A percentile compares a stretch with the other conserved stretches of the same genome.
phyloP scores from a whole-genome alignment of 2,329 filamentous ascomycete species.

The Pseudogymnoascus sp. region DNA sequence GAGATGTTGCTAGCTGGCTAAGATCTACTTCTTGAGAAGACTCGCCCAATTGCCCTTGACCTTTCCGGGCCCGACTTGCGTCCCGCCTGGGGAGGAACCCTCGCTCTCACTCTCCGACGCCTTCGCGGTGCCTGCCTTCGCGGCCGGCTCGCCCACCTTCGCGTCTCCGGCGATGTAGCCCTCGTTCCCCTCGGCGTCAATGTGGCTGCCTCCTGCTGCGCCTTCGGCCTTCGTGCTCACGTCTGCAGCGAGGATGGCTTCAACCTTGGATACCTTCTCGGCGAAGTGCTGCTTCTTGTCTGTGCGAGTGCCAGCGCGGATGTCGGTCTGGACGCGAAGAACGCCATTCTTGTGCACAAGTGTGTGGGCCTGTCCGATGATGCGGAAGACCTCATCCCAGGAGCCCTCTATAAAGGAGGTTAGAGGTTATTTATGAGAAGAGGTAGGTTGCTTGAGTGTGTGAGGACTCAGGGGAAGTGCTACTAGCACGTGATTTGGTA shows the following conservation, averaged over 20 bases:
- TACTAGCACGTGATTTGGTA: background rate
- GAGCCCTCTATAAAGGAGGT: slow-evolving; percentile 61
- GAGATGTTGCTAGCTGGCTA: background rate
- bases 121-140: background rate
- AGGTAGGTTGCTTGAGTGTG: background rate
- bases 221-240: slow-evolving; percentile 8
- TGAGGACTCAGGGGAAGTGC: background rate
- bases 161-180: background rate
- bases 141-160: background rate
- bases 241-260: slow-evolving; percentile 26
- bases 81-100: background rate
- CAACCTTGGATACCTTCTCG: slow-evolving; percentile 28
- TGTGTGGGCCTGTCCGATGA: slow-evolving; percentile 80
- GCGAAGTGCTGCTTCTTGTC: slow-evolving; percentile 28
- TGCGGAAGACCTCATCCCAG: slow-evolving; percentile 80
- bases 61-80: slow-evolving; percentile 7
- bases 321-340: slow-evolving; percentile 78
- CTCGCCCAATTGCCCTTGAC: background rate
- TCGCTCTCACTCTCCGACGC: background rate
- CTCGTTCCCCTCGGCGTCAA: slow-evolving; percentile 5
- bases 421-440: slow-evolving; percentile 9
- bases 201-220: background rate
- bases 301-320: slow-evolving; percentile 66
- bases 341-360: slow-evolving; percentile 72
- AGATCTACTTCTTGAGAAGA: slow-evolving; percentile 5